These are phyloP conservation scores for Isatis tinctoria DNA, from an alignment of 345 rosid genomes.

Conservation along the genomic window DNA sequence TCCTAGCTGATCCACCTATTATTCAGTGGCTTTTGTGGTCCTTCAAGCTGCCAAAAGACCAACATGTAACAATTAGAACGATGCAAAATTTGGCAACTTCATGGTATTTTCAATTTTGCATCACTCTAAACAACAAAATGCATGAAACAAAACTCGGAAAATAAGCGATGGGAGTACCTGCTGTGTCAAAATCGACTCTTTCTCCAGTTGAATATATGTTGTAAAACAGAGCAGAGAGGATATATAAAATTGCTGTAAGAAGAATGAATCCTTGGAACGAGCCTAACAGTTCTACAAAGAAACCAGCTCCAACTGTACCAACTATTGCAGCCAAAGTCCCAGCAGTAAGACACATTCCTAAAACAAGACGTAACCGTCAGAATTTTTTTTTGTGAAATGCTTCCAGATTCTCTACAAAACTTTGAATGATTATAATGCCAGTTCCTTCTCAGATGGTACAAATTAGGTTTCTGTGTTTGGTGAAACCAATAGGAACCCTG, in stretches of 20 bases:
- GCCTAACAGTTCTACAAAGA: constrained; percentile 81
- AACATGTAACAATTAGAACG: background rate
- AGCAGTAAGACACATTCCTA: constrained; percentile 83
- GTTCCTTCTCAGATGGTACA: background rate
- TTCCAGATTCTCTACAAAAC: background rate
- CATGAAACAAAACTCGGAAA: background rate
- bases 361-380: constrained; percentile 4
- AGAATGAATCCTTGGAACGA: constrained; percentile 90
- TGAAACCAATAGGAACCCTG: background rate
- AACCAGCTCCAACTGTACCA: constrained; percentile 96
- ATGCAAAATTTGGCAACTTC: background rate
- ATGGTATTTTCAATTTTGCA: too few relatives aligned
- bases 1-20: constrained; percentile 13
- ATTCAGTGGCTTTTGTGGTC: background rate
- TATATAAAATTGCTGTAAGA: constrained; percentile 65
- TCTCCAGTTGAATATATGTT: constrained; percentile 74
- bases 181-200: constrained; percentile 62
- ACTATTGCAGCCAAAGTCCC: constrained; percentile 88
- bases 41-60: constrained; percentile 14
- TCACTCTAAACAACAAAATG: too few relatives aligned
- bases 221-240: constrained; percentile 74
- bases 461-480: background rate
- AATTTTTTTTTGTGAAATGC: background rate
- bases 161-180: constrained; percentile 33
- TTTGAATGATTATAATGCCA: background rate